Evolutionary conservation across 371 early-diverging fungal genomes (phyloP).

Genomic region (Smittium mucronatum): DNA sequence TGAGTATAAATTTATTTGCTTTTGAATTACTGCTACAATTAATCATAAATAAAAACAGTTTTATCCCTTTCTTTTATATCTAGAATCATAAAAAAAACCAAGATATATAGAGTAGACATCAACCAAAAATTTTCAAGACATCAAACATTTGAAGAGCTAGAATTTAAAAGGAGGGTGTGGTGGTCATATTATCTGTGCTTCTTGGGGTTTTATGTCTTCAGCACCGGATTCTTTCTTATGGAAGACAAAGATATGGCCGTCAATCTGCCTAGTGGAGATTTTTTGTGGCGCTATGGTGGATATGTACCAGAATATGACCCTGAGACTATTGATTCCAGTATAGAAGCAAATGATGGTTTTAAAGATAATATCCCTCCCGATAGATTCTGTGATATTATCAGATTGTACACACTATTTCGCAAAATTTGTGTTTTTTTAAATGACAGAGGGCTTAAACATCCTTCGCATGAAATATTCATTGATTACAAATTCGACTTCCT

Average conservation of each 20-base stretch:
- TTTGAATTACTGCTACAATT: background rate
- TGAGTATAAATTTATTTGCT: no score
- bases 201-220: background rate
- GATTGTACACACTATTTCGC: background rate
- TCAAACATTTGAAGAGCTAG: background rate
- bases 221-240: background rate
- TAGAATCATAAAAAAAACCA: background rate
- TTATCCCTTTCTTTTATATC: background rate
- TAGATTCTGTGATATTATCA: background rate
- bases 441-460: background rate
- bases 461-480: background rate
- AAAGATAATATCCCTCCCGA: background rate
- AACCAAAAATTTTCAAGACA: background rate
- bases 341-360: background rate
- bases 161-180: background rate
- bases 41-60: background rate
- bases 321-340: background rate
- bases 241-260: background rate
- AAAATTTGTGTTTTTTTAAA: background rate
- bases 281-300: conserved; percentile 1
- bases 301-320: background rate
- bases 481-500: background rate
- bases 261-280: background rate
- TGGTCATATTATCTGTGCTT: background rate
- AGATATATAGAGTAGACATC: background rate